Evolutionary conservation across 352 stramenopile genomes (phyloP), one percentile per base, ranked within the genome.

Genomic region (Phytophthora hybrid): DNA sequence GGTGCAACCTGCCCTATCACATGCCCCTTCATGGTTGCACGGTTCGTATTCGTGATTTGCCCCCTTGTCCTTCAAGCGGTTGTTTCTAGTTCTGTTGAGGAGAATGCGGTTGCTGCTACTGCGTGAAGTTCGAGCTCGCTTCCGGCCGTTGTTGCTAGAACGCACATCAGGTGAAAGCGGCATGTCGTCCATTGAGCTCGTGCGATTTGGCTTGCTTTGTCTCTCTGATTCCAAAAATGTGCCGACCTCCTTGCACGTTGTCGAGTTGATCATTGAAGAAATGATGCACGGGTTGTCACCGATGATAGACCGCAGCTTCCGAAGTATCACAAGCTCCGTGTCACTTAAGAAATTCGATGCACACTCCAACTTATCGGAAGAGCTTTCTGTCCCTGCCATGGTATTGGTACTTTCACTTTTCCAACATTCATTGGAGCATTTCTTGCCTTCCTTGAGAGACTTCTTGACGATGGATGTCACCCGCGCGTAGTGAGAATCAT

Each of bases 41-140:
- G 88, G 88, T 54, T 93, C 85, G 54, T 92, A 95, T 59, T 94
- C 85, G 67, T 93, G 84, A 59, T 93, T 90, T 4, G 69, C 69
- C 16, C 75, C 69, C 4, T 82, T 91, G 49, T 92, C 83, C 44
- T 93, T 88, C 56, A 90, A 66, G 0, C 80, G 80, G 32, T 93
- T 84, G 69, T 93, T 87, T 46, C 83, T 78, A 8, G 78, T 91
- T 39, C 83, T 84, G 67, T 92, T 90, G 5, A 91, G 74, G 29
- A 87, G 65, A 51, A 90, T 86, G 19, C 81, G 76, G 63, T 91
- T 92, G 64, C 84, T 94, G 47, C 81, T 88, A 53, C 77, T 92
- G 4, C 70, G 73, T 1, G 71, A 70, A 26, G 64, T 69, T 44
- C 63, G 67, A 32, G 79, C 79, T 23, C 83, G 75, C 62, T 92